Conservation (phyloP, 2,329 filamentous ascomycete species). For the Sordariomycetes sp. region DNA sequence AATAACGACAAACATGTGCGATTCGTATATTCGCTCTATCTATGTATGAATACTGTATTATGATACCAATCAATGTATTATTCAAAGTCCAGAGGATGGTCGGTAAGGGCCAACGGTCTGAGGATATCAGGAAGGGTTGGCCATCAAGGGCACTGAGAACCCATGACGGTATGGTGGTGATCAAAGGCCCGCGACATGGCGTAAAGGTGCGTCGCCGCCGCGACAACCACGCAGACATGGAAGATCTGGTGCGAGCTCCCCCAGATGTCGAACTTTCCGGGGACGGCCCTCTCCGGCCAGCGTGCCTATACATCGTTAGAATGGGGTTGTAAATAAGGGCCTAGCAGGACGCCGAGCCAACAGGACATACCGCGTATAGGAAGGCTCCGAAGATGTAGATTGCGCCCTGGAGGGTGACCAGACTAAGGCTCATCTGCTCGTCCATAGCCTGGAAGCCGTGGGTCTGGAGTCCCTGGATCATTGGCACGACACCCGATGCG, state of each 20-base stretch:
- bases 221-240: constrained; percentile 77
- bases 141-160: constrained; percentile 32
- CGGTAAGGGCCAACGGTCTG: background rate
- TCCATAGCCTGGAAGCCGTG: constrained; percentile 59
- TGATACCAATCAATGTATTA: background rate
- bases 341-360: background rate
- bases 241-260: constrained; percentile 96
- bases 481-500: constrained; percentile 70
- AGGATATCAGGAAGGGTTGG: background rate
- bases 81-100: background rate
- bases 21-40: background rate
- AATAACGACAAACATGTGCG: background rate
- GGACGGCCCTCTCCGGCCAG: constrained; percentile 70
- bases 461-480: constrained; percentile 62
- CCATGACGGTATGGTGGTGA: constrained; percentile 58
- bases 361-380: constrained; percentile 66
- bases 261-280: constrained; percentile 79
- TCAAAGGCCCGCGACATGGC: constrained; percentile 81
- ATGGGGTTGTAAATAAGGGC: background rate
- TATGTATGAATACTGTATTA: background rate
- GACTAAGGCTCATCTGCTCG: constrained; percentile 66
- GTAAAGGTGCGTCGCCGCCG: constrained; percentile 70
- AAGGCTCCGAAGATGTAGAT: constrained; percentile 80
- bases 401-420: constrained; percentile 68
- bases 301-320: constrained; percentile 41